These are phyloP conservation scores for Apiotrichum mycotoxinovorans DNA, from an alignment of 1,284 basidiomycete genomes.

Conservation along the genomic window DNA sequence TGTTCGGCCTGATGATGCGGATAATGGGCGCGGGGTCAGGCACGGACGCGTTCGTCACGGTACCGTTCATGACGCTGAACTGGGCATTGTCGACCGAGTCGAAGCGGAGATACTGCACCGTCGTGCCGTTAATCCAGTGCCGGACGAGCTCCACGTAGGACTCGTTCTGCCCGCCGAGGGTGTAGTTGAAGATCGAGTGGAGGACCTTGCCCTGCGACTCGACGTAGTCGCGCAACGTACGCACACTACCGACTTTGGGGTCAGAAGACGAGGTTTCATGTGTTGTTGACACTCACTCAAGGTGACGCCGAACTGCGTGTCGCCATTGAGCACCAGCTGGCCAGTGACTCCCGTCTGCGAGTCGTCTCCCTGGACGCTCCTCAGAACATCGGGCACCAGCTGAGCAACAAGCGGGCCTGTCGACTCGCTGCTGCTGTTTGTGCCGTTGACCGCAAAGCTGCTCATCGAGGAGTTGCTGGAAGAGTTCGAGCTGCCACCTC, in stretches of 20 bases:
- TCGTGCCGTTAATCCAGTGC: slow-evolving; percentile 52
- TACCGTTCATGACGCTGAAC: slow-evolving; percentile 29
- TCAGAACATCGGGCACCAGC: slow-evolving; percentile 27
- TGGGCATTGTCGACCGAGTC: slow-evolving; percentile 32
- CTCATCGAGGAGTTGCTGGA: not conserved
- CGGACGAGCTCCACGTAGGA: slow-evolving; percentile 48
- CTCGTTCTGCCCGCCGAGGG: slow-evolving; percentile 44
- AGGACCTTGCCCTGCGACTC: slow-evolving; percentile 38
- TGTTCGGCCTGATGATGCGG: slow-evolving; percentile 37
- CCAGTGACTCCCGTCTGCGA: slow-evolving; percentile 51
- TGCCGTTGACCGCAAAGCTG: not conserved
- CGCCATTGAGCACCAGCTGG: slow-evolving; percentile 42
- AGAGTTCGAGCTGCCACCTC: too few species aligned
- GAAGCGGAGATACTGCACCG: slow-evolving; percentile 45
- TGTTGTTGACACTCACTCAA: slow-evolving; percentile 31
- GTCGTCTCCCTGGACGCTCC: slow-evolving; percentile 18
- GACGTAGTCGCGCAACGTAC: slow-evolving; percentile 51
- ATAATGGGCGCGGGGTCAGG: slow-evolving; percentile 33
- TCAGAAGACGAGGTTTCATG: too few species aligned
- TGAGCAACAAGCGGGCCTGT: slow-evolving; percentile 24
- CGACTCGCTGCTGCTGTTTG: not conserved
- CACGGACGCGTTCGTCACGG: slow-evolving; percentile 32
- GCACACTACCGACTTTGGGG: slow-evolving; percentile 47
- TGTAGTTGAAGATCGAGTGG: slow-evolving; percentile 53
- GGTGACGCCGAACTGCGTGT: slow-evolving; percentile 50